Evolutionary conservation across 371 early-diverging fungal species (phyloP), one percentile per base, ranked within the genome.

Genomic region (Scutellospora calospora): DNA sequence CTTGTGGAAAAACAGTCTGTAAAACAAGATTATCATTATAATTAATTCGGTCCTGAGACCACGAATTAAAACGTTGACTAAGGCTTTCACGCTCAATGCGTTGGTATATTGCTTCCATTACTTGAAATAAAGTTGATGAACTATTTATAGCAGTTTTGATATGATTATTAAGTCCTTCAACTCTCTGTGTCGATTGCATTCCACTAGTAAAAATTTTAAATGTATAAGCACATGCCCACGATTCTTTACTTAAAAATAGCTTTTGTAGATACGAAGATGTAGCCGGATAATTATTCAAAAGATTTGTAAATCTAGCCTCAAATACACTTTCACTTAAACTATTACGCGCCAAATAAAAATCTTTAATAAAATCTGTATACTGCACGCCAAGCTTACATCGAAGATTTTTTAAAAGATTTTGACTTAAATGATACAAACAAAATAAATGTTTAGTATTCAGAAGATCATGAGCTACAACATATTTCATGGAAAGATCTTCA

Each of bases 201-300:
- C 52, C 54, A 14, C 3, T 16, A 3, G 54, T 72, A 49, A 72
- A 72, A 51, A 72, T 51, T 72, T 72, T 72, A 14, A 31, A 25
- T n/a, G n/a, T 72, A 72, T 49, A 72, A 25, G 52, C 52, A 72
- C 1, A 25, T 12, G 45, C 45, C 51, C 51, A 71, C 20, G 49
- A 20, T 49, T 71, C 8, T 49, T 25, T 18, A 22, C 51, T 71
- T n/a, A 27, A 41, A 41, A 41, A 71, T 16, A 71, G 71, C 38
- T 38, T 38, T 38, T 38, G 38, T 38, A 38, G 6, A 38, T 38
- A 38, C 6, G 38, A 38, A 38, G 38, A 38, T 38, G 38, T 6
- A 38, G 38, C 38, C 6, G 6, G 38, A 38, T 38, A 38, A 16
- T 14, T 49, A 49, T 16, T 16, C 14, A 49, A 49, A 14, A 49